Evolutionary conservation across 1,139 yeast species (phyloP).

Genomic region (Pichia sp.): DNA sequence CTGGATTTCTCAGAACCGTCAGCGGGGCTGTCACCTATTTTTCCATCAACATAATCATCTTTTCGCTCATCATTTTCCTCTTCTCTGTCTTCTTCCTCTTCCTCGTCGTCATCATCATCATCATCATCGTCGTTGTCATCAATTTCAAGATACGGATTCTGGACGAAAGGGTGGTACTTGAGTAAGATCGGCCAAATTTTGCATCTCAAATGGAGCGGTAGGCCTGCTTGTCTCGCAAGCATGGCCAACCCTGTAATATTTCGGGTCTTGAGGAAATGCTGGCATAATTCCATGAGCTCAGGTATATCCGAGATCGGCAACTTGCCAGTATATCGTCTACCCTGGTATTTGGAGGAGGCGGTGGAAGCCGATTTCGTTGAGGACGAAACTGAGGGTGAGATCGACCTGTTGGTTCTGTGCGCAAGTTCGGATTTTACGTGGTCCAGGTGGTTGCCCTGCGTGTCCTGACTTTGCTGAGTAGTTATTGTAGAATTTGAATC

Average conservation of each 20-base stretch:
- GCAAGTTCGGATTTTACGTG: conserved; percentile 1
- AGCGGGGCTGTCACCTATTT: neutral
- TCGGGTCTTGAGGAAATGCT: conserved; percentile 42
- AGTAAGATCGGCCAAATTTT: conserved; percentile 82
- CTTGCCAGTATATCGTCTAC: conserved; percentile 29
- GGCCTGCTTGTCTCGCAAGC: conserved; percentile 76
- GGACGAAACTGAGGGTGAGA: conserved; percentile 16
- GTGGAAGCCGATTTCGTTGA: conserved; percentile 12
- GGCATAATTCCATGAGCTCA: conserved; percentile 31
- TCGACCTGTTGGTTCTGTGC: conserved; percentile 8
- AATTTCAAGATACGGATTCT: conserved; percentile 48
- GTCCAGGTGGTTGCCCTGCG: neutral
- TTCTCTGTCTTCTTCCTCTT: conserved; percentile 20
- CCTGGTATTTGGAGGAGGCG: conserved; percentile 23
- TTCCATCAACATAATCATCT: neutral
- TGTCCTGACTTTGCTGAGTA: neutral
- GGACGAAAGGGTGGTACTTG: conserved; percentile 80
- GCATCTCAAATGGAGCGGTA: conserved; percentile 78
- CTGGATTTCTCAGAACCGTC: neutral
- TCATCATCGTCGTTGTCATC: conserved; percentile 22
- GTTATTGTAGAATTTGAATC: conserved; percentile 7
- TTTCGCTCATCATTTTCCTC: conserved; percentile 12
- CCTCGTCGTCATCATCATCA: conserved; percentile 19
- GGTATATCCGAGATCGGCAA: conserved; percentile 32
- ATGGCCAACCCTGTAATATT: conserved; percentile 71